phyloP scores from a whole-genome alignment of 1,139 yeast genomes.

The Blastobotrys proliferans region DNA sequence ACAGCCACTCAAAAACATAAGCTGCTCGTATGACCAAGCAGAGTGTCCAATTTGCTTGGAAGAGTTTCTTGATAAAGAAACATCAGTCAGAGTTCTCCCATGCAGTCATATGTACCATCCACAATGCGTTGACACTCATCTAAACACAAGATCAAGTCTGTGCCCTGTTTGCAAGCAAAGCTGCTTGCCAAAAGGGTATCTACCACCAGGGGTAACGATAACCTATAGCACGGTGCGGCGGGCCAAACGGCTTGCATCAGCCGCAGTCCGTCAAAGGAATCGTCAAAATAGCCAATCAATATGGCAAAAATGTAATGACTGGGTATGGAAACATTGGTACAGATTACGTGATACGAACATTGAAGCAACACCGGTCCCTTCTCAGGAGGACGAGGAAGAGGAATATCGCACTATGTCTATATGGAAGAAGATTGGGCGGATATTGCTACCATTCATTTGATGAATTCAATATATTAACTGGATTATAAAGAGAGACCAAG shows the following conservation, averaged over 20 bases:
- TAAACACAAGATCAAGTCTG: constrained; percentile 5
- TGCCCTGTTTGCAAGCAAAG: constrained; percentile 14
- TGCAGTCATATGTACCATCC: constrained; percentile 13
- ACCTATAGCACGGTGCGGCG: constrained; percentile 12
- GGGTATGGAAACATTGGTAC: too few species aligned
- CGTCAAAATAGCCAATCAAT: too few species aligned
- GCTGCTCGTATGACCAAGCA: constrained; percentile 3
- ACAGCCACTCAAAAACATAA: too few species aligned
- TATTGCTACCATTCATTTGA: neutral
- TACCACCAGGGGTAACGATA: constrained; percentile 12
- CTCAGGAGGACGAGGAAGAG: constrained; percentile 11
- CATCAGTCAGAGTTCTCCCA: constrained; percentile 9
- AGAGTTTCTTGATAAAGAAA: neutral
- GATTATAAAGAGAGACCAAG: neutral
- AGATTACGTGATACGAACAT: too few species aligned
- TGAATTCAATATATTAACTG: neutral
- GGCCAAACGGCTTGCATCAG: constrained; percentile 4
- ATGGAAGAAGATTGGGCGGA: neutral
- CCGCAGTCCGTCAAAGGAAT: neutral
- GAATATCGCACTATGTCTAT: neutral
- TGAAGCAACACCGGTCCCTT: neutral
- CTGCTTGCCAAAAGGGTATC: constrained; percentile 11
- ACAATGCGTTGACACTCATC: constrained; percentile 8
- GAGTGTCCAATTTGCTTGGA: constrained; percentile 15
- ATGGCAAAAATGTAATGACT: too few species aligned